Base-by-base conservation (phyloP, 192 early-diverging fungal species). In the Linnemannia zychae region DNA sequence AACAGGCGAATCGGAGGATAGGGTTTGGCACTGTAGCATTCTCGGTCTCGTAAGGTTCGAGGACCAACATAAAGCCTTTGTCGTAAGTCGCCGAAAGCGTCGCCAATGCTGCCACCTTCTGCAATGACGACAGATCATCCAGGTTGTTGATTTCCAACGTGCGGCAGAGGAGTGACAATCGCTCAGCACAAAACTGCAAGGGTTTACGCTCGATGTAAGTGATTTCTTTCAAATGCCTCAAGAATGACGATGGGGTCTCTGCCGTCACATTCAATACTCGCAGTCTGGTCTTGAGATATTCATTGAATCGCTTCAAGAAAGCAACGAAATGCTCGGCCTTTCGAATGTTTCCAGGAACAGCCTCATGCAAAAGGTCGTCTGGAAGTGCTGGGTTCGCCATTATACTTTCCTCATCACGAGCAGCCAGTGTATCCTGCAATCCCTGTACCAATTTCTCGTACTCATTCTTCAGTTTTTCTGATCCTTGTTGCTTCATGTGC, bases 301-400 rank as follows among this genome's bases (percentile, higher is more conserved):
- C 99, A 75, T 99, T 92, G 82, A 99, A 98, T 18, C 99, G 93
- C 79, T 96, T 89, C 67, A 99, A 84, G 87, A 99, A 99, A 3
- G 96, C 95, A 12, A 99, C 96, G 90, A 99, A 99, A 88, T 99
- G 99, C 82, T 99, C 98, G 18, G 99, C 99, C 52, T 95, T 91
- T 67, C 99, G 92, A 82, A 99, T 99, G 82, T 98, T 99, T 6
- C 99, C 99, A 2, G 99, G 99, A 15, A 99, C 94, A 1, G 97
- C 96, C 78, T 99, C 99, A 34, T 91, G 88, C 75, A 99, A 82
- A 15, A 99, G 90, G 79, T 98, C 97, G 81, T 98, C 96, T 0
- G 99, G 98, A 24, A 99, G 77, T 3, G 96, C 96, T 92, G 99
- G 99, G 89, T 98, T 99, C 2, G 97, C 91, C 94, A 99, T 92